These are phyloP conservation scores for Aspergillus olivimuriae DNA, from an alignment of 495 filamentous ascomycete genomes.

Conservation along the genomic window DNA sequence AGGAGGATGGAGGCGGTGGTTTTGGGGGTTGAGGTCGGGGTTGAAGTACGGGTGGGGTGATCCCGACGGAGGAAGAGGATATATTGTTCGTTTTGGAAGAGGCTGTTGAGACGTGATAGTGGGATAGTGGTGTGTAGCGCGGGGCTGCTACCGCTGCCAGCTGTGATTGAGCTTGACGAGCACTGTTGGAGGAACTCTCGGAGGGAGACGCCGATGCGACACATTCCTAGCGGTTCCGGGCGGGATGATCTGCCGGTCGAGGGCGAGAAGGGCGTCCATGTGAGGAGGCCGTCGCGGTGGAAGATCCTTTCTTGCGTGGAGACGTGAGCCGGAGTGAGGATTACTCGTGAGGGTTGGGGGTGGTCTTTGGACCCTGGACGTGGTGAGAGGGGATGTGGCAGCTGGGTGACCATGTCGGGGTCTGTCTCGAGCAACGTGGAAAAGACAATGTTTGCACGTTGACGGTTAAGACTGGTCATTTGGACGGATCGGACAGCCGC, in stretches of 20 bases:
- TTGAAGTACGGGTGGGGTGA: conserved; percentile 12
- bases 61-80: conserved; percentile 19
- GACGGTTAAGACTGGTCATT: conserved; percentile 81
- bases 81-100: conserved; percentile 28
- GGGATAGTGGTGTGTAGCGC: conserved; percentile 18
- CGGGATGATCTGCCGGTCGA: conserved; percentile 19
- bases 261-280: conserved; percentile 31
- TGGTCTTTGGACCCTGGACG: too few relatives aligned
- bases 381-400: conserved; percentile 24
- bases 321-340: conserved; percentile 55
- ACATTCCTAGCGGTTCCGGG: conserved; percentile 13
- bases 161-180: too few relatives aligned
- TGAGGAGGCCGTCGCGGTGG: conserved; percentile 52
- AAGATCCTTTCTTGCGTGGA: conserved; percentile 67
- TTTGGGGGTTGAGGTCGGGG: too few relatives aligned
- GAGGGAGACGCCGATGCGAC: conserved; percentile 32
- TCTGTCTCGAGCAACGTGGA: conserved; percentile 49
- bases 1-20: conserved; percentile 61
- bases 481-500: conserved; percentile 75
- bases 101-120: conserved; percentile 8
- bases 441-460: conserved; percentile 77
- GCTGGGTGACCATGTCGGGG: conserved; percentile 8
- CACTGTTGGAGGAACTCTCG: conserved; percentile 16
- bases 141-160: too few relatives aligned
- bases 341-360: too few relatives aligned